phyloP scores from a whole-genome alignment of 352 stramenopile species.

The Aphanomyces astaci region DNA sequence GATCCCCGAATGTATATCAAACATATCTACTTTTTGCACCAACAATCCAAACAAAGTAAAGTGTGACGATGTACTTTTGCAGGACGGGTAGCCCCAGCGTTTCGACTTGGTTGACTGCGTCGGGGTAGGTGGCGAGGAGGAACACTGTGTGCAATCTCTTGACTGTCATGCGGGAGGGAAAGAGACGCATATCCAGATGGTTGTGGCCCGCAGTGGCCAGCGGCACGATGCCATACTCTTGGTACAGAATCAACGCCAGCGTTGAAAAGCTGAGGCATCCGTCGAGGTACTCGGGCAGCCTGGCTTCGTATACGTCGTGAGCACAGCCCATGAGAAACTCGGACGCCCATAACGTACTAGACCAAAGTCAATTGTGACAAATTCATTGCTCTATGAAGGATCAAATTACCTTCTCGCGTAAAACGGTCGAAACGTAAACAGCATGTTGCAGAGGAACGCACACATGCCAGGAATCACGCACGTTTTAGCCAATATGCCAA shows the following conservation, averaged over 20 bases:
- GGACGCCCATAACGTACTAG: slow-evolving; percentile 45
- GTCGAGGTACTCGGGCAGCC: slow-evolving; percentile 43
- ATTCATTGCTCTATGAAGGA: not conserved
- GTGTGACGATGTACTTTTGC: slow-evolving; percentile 20
- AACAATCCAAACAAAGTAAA: too few species aligned
- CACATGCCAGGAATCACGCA: slow-evolving; percentile 64
- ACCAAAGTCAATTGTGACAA: not conserved
- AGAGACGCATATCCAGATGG: slow-evolving; percentile 1
- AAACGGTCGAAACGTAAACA: slow-evolving; percentile 26
- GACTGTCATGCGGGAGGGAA: slow-evolving; percentile 7
- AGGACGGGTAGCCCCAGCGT: not conserved
- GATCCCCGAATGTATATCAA: not conserved
- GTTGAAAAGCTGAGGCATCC: slow-evolving; percentile 41
- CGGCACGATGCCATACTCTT: slow-evolving; percentile 48
- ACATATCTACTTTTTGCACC: too few species aligned
- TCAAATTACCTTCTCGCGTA: not conserved
- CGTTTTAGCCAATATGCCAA: slow-evolving; percentile 66
- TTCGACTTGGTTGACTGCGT: slow-evolving; percentile 6
- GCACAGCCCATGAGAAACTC: slow-evolving; percentile 58
- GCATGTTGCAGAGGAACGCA: slow-evolving; percentile 65
- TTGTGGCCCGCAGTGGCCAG: slow-evolving; percentile 32
- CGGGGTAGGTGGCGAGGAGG: slow-evolving; percentile 2
- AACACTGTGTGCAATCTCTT: slow-evolving; percentile 1
- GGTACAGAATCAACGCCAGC: slow-evolving; percentile 52
- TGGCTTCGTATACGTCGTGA: slow-evolving; percentile 49